Evolutionary conservation across 163 green algal genomes (phyloP).

Genomic region (Prototheca cutis): DNA sequence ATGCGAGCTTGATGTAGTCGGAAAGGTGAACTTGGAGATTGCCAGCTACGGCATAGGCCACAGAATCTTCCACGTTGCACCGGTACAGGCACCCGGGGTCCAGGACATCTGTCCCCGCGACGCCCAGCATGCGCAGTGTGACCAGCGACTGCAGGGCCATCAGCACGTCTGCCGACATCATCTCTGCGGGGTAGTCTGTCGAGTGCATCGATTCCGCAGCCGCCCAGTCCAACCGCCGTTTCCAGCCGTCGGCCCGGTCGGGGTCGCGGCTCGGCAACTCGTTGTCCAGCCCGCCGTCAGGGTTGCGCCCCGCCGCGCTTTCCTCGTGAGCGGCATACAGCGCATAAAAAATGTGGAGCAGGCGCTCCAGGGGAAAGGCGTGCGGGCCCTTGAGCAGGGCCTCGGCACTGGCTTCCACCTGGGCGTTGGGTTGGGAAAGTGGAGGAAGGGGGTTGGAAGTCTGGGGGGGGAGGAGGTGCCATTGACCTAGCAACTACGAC

Average conservation of each 20-base stretch:
- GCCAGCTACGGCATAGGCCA: conserved; percentile 10
- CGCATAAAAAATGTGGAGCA: conserved; percentile 45
- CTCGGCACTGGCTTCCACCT: conserved; percentile 36
- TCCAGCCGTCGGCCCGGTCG: not conserved
- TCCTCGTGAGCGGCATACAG: conserved; percentile 20
- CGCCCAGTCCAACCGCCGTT: not conserved
- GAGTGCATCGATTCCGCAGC: not conserved
- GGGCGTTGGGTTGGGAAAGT: not conserved
- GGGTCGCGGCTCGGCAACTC: not conserved
- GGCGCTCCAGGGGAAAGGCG: conserved; percentile 44
- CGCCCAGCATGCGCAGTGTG: conserved; percentile 31
- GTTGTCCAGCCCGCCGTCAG: not conserved
- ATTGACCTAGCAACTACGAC: no score
- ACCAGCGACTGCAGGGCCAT: conserved; percentile 35
- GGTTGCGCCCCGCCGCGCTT: conserved; percentile 6
- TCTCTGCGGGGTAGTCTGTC: conserved; percentile 1
- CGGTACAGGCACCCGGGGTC: not conserved
- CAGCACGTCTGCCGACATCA: conserved; percentile 34
- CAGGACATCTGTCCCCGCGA: not conserved
- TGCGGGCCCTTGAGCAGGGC: conserved; percentile 26
- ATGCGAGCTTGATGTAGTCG: conserved; percentile 24
- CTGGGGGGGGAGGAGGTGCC: no score
- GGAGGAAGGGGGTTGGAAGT: no score
- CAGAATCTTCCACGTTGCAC: conserved; percentile 12
- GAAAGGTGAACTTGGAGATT: conserved; percentile 18